A percentile compares a stretch with the other conserved stretches of the same genome.
These are phyloP conservation scores for Physcia stellaris DNA, from an alignment of 495 filamentous ascomycete genomes.

Conservation along the genomic window DNA sequence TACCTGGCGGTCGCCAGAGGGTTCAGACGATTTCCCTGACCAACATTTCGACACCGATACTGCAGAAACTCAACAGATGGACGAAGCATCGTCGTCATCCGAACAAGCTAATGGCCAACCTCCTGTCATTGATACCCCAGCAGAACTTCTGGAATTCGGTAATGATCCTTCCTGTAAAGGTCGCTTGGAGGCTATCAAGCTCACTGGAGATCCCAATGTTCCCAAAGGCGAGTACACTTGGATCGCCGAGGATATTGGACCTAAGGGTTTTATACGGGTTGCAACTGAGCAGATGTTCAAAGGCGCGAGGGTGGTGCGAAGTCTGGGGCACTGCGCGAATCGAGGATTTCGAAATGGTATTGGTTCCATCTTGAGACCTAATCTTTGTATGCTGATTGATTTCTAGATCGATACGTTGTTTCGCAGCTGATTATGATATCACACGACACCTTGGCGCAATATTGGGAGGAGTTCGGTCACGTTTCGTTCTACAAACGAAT, in stretches of 20 bases:
- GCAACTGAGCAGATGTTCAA: conserved; percentile 53
- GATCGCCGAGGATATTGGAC: conserved; percentile 59
- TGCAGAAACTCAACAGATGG: background rate
- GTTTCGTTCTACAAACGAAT: conserved; percentile 72
- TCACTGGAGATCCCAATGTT: conserved; percentile 83
- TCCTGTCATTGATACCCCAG: background rate
- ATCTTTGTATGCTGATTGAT: background rate
- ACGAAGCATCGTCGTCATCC: background rate
- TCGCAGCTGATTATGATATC: conserved; percentile 69
- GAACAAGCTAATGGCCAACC: background rate
- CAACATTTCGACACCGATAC: background rate
- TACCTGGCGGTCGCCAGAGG: background rate
- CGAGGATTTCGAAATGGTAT: conserved; percentile 56
- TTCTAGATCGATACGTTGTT: conserved; percentile 53
- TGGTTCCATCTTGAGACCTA: conserved; percentile 13
- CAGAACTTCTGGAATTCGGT: background rate
- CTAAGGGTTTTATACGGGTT: conserved; percentile 42
- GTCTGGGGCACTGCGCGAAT: conserved; percentile 62
- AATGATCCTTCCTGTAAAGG: conserved; percentile 23
- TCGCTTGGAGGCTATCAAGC: conserved; percentile 65
- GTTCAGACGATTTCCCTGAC: background rate
- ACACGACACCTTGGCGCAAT: conserved; percentile 62
- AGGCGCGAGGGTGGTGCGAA: conserved; percentile 63
- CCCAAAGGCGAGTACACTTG: conserved; percentile 77
- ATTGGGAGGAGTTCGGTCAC: conserved; percentile 68